These are phyloP conservation scores for Castanea sativa DNA, from an alignment of 306 rosid species.

Conservation along the genomic window DNA sequence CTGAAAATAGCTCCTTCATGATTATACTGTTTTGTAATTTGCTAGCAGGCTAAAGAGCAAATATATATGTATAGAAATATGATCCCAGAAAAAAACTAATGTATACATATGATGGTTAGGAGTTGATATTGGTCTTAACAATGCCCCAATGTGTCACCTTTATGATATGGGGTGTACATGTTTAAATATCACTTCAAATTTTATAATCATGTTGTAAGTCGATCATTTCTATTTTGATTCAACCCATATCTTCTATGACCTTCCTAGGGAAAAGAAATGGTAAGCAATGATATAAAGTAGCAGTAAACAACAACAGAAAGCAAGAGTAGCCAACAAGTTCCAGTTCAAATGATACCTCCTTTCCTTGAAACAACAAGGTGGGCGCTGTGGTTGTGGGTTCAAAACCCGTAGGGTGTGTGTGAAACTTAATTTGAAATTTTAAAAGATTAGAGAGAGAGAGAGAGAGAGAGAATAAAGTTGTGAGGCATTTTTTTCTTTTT, in stretches of 20 bases:
- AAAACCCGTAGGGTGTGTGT: too few relatives aligned
- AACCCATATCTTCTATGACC: too few relatives aligned
- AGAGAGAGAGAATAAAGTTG: too few relatives aligned
- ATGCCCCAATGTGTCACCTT: not conserved
- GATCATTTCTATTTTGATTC: not conserved
- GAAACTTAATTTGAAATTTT: not conserved
- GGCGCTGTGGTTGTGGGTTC: too few relatives aligned
- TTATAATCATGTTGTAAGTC: not conserved
- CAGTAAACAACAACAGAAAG: too few relatives aligned
- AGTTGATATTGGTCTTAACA: not conserved
- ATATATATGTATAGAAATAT: not conserved
- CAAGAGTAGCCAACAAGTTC: too few relatives aligned
- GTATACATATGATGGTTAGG: not conserved
- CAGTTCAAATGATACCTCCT: not conserved
- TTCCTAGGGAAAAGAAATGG: too few relatives aligned
- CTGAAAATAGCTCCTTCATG: not conserved
- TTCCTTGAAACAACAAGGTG: too few relatives aligned
- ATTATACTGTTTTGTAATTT: not conserved
- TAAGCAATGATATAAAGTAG: too few relatives aligned
- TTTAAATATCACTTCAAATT: not conserved
- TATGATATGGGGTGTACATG: not conserved
- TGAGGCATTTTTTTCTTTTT: too few relatives aligned
- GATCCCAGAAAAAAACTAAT: not conserved
- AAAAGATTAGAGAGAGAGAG: too few relatives aligned
- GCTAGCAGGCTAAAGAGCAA: not conserved